phyloP scores from a whole-genome alignment of 1,139 yeast species.

The Blastobotrys niveus region DNA sequence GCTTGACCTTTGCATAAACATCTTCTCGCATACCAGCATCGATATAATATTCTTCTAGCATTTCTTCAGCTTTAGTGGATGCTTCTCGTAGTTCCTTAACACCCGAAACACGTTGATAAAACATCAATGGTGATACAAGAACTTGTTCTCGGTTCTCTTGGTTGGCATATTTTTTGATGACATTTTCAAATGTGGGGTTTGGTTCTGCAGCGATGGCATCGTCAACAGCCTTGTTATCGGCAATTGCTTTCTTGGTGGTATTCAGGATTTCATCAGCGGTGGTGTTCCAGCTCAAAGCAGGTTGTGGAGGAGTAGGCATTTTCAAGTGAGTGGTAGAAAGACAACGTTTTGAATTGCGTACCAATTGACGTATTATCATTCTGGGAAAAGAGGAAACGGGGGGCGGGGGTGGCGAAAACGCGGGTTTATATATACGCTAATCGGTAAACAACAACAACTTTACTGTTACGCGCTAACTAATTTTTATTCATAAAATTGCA shows the following conservation, averaged over 20 bases:
- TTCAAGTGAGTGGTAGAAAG: slow-evolving; percentile 10
- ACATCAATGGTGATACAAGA: slow-evolving; percentile 47
- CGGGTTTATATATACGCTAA: too few species aligned
- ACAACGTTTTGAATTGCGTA: neutral
- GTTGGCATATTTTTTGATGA: slow-evolving; percentile 47
- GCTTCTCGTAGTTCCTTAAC: slow-evolving; percentile 63
- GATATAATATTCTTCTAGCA: slow-evolving; percentile 50
- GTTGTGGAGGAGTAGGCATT: slow-evolving; percentile 37
- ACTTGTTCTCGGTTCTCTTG: slow-evolving; percentile 46
- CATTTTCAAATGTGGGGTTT: slow-evolving; percentile 51
- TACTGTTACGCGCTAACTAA: too few species aligned
- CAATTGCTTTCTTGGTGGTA: slow-evolving; percentile 44
- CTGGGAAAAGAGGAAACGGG: neutral
- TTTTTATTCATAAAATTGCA: too few species aligned
- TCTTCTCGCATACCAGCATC: slow-evolving; percentile 66
- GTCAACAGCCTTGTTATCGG: slow-evolving; percentile 42
- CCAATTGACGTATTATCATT: neutral
- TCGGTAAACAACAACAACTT: too few species aligned
- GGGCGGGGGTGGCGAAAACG: neutral
- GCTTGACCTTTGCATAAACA: slow-evolving; percentile 53
- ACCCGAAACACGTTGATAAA: slow-evolving; percentile 65
- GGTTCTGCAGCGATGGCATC: slow-evolving; percentile 48
- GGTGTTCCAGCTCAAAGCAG: slow-evolving; percentile 56
- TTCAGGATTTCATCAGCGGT: slow-evolving; percentile 47
- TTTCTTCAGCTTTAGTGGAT: slow-evolving; percentile 56